Evolutionary conservation across 2,329 filamentous ascomycete genomes (phyloP).

Genomic region (Trichoderma asperellum): DNA sequence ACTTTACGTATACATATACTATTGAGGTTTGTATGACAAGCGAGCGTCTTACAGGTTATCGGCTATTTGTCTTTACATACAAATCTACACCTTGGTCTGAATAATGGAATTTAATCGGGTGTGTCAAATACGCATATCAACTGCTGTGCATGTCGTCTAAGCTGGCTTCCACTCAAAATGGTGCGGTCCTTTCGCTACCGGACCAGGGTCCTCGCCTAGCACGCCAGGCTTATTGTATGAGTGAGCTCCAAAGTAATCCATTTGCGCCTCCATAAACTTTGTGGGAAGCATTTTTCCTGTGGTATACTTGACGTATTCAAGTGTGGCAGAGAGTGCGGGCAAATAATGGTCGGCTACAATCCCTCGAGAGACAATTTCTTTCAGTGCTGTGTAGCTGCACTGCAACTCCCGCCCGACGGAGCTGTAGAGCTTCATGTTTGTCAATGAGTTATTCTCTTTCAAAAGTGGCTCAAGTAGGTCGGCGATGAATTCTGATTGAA

Average conservation of each 20-base stretch:
- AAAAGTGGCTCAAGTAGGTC: background rate
- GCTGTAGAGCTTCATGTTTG: background rate
- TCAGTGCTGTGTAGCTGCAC: slow-evolving; percentile 52
- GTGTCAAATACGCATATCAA: background rate
- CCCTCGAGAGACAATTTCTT: slow-evolving; percentile 58
- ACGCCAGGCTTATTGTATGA: slow-evolving; percentile 10
- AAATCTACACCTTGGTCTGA: background rate
- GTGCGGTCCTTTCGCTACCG: background rate
- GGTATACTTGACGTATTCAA: slow-evolving; percentile 70
- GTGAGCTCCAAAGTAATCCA: slow-evolving; percentile 72
- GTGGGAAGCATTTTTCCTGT: slow-evolving; percentile 65
- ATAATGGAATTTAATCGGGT: background rate
- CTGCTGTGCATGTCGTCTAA: background rate
- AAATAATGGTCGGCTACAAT: slow-evolving; percentile 62
- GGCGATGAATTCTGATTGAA: background rate
- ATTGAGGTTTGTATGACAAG: background rate
- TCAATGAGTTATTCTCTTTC: background rate
- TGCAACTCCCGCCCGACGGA: slow-evolving; percentile 19
- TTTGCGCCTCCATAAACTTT: slow-evolving; percentile 70
- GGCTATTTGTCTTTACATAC: background rate
- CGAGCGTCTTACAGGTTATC: background rate
- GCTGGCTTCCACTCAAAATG: slow-evolving; percentile 4
- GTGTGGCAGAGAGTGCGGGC: slow-evolving; percentile 61
- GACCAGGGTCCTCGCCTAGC: background rate
- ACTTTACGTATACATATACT: no score